A percentile compares a stretch with the other conserved stretches of the same genome.
Conservation (phyloP, 495 filamentous ascomycete species). For the Pyrenula aspistea region DNA sequence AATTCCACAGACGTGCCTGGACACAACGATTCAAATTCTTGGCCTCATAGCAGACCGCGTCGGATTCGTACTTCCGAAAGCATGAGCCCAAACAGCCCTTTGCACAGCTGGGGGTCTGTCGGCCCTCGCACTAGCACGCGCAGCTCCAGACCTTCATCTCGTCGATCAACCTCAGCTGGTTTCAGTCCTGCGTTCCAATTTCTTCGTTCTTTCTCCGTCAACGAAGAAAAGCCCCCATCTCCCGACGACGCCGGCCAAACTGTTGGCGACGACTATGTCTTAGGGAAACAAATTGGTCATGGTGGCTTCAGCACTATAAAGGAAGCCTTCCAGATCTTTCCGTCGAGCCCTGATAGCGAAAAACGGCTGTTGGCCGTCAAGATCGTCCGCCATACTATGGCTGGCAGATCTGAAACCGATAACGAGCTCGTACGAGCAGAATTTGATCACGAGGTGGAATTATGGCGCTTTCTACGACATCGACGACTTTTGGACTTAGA, state of each 20-base stretch:
- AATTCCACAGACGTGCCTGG: conserved; percentile 17
- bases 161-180: conserved; percentile 21
- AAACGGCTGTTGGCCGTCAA: conserved; percentile 53
- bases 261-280: conserved; percentile 58
- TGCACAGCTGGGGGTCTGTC: conserved; percentile 10
- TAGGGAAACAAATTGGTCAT: conserved; percentile 57
- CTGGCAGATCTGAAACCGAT: conserved; percentile 43
- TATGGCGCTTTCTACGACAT: conserved; percentile 61
- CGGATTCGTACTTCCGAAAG: conserved; percentile 13
- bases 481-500: conserved; percentile 53
- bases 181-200: conserved; percentile 27
- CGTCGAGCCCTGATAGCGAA: conserved; percentile 30
- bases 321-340: conserved; percentile 50
- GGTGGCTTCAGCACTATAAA: conserved; percentile 64
- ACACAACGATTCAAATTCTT: conserved; percentile 13
- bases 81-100: conserved; percentile 15
- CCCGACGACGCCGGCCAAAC: conserved; percentile 66
- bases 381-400: conserved; percentile 53
- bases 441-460: conserved; percentile 61
- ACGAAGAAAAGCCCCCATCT: conserved; percentile 12
- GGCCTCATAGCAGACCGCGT: conserved; percentile 14
- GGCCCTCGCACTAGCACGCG: conserved; percentile 2
- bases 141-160: conserved; percentile 10
- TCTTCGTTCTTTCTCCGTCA: conserved; percentile 5
- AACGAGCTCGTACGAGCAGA: conserved; percentile 61